These are phyloP conservation scores for Grammothele lineata DNA, from an alignment of 768 basidiomycete genomes.

Conservation along the genomic window DNA sequence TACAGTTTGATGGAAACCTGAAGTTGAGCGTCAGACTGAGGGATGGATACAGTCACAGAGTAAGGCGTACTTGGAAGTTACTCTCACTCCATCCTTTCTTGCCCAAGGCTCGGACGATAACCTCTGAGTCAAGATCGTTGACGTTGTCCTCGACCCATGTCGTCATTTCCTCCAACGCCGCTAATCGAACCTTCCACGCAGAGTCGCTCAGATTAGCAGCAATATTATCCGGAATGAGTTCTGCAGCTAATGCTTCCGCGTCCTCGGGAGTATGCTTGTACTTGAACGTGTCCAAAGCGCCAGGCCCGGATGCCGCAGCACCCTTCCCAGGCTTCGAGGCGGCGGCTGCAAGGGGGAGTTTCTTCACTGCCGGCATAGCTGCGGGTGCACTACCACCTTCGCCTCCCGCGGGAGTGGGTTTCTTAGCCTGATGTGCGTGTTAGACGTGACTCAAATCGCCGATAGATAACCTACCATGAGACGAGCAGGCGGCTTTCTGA, in stretches of 20 bases:
- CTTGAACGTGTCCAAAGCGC: constrained; percentile 78
- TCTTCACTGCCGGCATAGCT: constrained; percentile 30
- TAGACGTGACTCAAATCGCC: too few relatives aligned
- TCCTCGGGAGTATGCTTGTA: constrained; percentile 91
- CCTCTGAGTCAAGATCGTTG: constrained; percentile 75
- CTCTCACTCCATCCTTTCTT: constrained; percentile 99
- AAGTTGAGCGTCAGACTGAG: constrained; percentile 6
- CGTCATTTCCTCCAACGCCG: constrained; percentile 81
- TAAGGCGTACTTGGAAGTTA: constrained; percentile 79
- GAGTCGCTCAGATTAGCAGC: constrained; percentile 74
- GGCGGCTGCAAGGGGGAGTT: constrained; percentile 40
- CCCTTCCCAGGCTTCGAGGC: constrained; percentile 44
- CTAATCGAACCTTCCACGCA: constrained; percentile 91
- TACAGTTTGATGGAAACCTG: constrained; percentile 93
- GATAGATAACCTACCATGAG: constrained; percentile 32
- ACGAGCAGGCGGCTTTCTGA: constrained; percentile 49
- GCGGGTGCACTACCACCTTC: constrained; percentile 17
- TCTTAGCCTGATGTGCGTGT: constrained; percentile 51
- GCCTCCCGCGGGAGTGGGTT: constrained; percentile 38
- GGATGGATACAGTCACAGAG: too few relatives aligned
- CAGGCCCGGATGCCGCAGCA: constrained; percentile 42
- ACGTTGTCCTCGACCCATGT: constrained; percentile 74
- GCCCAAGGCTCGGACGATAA: constrained; percentile 78
- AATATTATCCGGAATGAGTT: constrained; percentile 66
- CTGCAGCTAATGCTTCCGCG: constrained; percentile 75